phyloP scores from a whole-genome alignment of 1,284 basidiomycete species.

The Megacollybia platyphylla region DNA sequence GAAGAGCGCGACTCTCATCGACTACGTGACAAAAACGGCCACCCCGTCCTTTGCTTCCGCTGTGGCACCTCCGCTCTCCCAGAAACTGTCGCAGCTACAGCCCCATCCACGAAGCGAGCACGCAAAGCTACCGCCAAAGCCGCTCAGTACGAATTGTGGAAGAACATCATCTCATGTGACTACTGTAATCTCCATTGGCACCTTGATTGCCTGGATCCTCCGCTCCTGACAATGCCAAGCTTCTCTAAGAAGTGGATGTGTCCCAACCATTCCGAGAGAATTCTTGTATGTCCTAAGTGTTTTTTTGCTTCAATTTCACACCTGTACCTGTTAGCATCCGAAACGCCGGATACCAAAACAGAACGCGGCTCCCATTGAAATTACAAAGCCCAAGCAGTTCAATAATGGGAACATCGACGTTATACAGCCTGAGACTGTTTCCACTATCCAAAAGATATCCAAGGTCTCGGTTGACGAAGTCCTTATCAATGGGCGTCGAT shows the following conservation, averaged over 20 bases:
- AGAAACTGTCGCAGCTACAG: slow-evolving; percentile 32
- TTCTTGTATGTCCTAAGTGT: slow-evolving; percentile 38
- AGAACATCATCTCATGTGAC: slow-evolving; percentile 84
- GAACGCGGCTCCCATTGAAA: slow-evolving; percentile 52
- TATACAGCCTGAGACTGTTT: slow-evolving; percentile 36
- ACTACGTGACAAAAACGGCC: slow-evolving; percentile 76
- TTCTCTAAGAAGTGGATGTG: slow-evolving; percentile 97
- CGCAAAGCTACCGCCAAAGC: slow-evolving; percentile 31
- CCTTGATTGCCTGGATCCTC: slow-evolving; percentile 90
- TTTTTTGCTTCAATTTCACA: slow-evolving; percentile 6
- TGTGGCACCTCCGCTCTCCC: slow-evolving; percentile 76
- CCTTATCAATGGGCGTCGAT: slow-evolving; percentile 73
- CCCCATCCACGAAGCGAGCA: slow-evolving; percentile 41
- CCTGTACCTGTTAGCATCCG: slow-evolving; percentile 35
- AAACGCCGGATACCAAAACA: slow-evolving; percentile 70
- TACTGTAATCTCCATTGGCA: slow-evolving; percentile 96
- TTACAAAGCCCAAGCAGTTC: slow-evolving; percentile 53
- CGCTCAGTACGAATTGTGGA: slow-evolving; percentile 39
- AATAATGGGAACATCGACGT: slow-evolving; percentile 94
- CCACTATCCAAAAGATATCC: slow-evolving; percentile 15
- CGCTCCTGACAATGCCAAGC: slow-evolving; percentile 76
- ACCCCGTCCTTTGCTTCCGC: slow-evolving; percentile 77
- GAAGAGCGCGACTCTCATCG: slow-evolving; percentile 89
- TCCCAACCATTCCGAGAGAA: slow-evolving; percentile 84
- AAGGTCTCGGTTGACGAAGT: slow-evolving; percentile 61